phyloP scores from a whole-genome alignment of 1,284 basidiomycete species.

The Ustilago loliicola region DNA sequence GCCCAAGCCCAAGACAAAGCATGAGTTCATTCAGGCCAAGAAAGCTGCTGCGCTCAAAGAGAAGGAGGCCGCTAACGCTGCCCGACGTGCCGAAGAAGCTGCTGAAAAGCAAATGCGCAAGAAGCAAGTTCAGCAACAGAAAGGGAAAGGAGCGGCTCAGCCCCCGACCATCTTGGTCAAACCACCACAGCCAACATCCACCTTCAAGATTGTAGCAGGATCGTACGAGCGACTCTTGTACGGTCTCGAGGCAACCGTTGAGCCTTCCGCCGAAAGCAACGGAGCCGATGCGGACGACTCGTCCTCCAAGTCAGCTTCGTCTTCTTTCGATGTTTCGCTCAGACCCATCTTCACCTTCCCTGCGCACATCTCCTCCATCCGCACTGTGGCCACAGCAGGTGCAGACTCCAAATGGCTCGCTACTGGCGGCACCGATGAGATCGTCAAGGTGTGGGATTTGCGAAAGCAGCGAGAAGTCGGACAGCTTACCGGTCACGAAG shows the following conservation, averaged over 20 bases:
- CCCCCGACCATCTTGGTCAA: conserved; percentile 42
- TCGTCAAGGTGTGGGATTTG: conserved; percentile 97
- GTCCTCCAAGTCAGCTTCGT: conserved; percentile 25
- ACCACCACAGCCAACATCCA: conserved; percentile 36
- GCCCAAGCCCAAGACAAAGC: conserved; percentile 58
- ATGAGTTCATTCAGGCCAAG: conserved; percentile 60
- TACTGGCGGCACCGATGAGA: conserved; percentile 93
- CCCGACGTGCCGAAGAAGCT: conserved; percentile 31
- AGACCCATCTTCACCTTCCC: conserved; percentile 95
- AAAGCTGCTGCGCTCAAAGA: conserved; percentile 47
- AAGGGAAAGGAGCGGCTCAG: conserved; percentile 26
- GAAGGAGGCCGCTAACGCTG: conserved; percentile 31
- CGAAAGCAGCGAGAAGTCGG: conserved; percentile 90
- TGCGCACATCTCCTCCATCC: conserved; percentile 92
- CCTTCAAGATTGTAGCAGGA: conserved; percentile 87
- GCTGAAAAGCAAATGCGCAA: conserved; percentile 32
- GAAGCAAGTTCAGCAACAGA: conserved; percentile 31
- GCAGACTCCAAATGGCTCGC: conserved; percentile 87
- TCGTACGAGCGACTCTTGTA: conserved; percentile 96
- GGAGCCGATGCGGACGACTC: conserved; percentile 15
- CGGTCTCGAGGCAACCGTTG: conserved; percentile 81
- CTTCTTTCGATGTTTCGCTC: conserved; percentile 55
- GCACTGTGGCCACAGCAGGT: conserved; percentile 78
- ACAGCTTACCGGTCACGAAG: conserved; percentile 90
- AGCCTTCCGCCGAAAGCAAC: conserved; percentile 63